Base-by-base conservation (phyloP, 768 basidiomycete species). In the Mycena haematopus region DNA sequence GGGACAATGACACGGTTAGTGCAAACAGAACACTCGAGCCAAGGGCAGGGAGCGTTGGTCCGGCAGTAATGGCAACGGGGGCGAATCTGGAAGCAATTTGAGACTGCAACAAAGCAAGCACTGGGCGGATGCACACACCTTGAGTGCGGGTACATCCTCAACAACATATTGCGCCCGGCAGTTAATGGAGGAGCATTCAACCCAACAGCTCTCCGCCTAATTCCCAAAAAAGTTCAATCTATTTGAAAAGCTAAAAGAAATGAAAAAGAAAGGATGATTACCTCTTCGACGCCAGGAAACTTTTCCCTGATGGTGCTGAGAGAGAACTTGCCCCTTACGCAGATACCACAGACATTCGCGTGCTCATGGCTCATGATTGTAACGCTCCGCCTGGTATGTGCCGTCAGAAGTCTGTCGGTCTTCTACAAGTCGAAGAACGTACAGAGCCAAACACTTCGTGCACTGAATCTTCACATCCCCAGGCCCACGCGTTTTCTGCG, bases 11-110 rank as follows among this genome's bases (percentile, higher is more conserved):
- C 40, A 17, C 72, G 71, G 58, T 72, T 73, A 21, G 58, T 54
- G 49, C 72, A 73, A 5, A 27, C 15, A 8, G 64, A 63, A 46
- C 72, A 73, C 25, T 68, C 69, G 29, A 73, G 33, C 69, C 65
- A 70, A 0, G 70, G 72, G 29, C 72, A 73, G 0, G 55, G 63
- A 19, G 46, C 61, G 17, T 52, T 54, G 45, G 66, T 63, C 19
- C 72, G 72, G 52, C 71, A 73, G 38, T 71, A 72, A 44, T 71
- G 51, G 54, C 72, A 73, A 11, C 68, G 72, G 7, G 72, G 72
- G 9, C 71, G 63, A 15, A 72, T 68, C 66, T 71, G 38, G 15
- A 27, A 63, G 6, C 47, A 55, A n/a, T 38, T 4, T 14, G 36
- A 29, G 36, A 19, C 8, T 7, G n/a, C 6, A 35, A n/a, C 25